These are phyloP conservation scores for Citrus glauca DNA, from an alignment of 345 rosid genomes.

Conservation along the genomic window DNA sequence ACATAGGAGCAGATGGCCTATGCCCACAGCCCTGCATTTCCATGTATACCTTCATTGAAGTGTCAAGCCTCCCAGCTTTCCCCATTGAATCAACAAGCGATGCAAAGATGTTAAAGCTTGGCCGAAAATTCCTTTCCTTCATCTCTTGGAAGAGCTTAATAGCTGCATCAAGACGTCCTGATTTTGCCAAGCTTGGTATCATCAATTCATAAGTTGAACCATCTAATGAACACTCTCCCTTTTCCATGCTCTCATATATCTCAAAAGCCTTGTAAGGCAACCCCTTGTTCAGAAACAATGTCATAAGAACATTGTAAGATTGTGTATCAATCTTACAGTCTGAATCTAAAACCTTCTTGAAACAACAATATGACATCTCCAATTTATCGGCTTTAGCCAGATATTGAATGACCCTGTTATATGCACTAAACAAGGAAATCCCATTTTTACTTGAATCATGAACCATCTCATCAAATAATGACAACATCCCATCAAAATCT, in stretches of 20 bases:
- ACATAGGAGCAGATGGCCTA: constrained; percentile 80
- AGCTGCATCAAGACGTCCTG: constrained; percentile 96
- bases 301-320: constrained; percentile 74
- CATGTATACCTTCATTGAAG: constrained; percentile 85
- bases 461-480: constrained; percentile 80
- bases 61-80: constrained; percentile 92
- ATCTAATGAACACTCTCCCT: constrained; percentile 62
- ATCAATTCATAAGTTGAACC: constrained; percentile 82
- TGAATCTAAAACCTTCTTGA: constrained; percentile 77
- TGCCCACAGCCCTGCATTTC: constrained; percentile 80
- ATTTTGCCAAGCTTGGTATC: constrained; percentile 88
- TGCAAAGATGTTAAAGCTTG: constrained; percentile 60
- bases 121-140: constrained; percentile 68
- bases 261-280: constrained; percentile 93
- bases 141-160: constrained; percentile 86
- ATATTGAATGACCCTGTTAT: constrained; percentile 80
- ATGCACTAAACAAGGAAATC: constrained; percentile 43
- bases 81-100: constrained; percentile 96
- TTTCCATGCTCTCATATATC: constrained; percentile 94
- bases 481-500: constrained; percentile 70
- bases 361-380: constrained; percentile 83
- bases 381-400: constrained; percentile 87
- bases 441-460: constrained; percentile 40
- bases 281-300: constrained; percentile 78
- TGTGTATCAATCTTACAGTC: constrained; percentile 58